Base-by-base conservation (phyloP, 202 grass and related monocot species). In the Bolboschoenoplectus hybrid region DNA sequence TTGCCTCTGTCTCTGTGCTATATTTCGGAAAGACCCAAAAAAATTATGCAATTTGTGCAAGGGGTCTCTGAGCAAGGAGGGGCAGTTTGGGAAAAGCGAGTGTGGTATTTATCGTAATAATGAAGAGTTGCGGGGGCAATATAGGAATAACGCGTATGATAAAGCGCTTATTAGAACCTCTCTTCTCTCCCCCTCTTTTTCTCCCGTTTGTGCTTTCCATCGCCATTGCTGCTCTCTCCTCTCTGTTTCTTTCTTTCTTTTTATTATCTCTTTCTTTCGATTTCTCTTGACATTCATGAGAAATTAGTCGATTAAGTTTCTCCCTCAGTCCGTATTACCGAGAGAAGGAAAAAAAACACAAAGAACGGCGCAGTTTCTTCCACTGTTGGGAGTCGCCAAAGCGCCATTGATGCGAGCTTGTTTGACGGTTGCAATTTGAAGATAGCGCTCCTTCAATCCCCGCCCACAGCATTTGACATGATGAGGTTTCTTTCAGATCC, bases 401-500 rank as follows among this genome's bases (percentile, higher is more conserved):
- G 65, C 4, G 78, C 44, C 87, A 34, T 63, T 76, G 64, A 94
- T 81, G 75, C 90, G 63, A 82, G 75, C 36, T 80, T 76, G 74
- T 85, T 74, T 67, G 63, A 81, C 69, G 86, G 90, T 81, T 80
- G 70, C 72, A 84, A 91, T 49, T 94, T 92, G 77, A 94, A 90
- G 90, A 88, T 85, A 85, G 90, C 34, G 87, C 66, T 67, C 40
- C 64, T 81, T 90, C 66, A 82, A 69, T 79, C 82, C 53, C 68
- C 70, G 85, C 53, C 68, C 70, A 86, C 83, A 78, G 88, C 91
- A 91, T 91, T 90, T 88, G 89, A 93, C 86, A 93, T 96, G 94
- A 96, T 96, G 94, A 96, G 94, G 94, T 96, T 87, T 45, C 49
- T 52, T 85, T 73, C 70, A 86, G 92, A 92, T 94, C 90, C 86